These are phyloP conservation scores for Clarkia xantiana DNA, from an alignment of 345 rosid species.

Conservation along the genomic window DNA sequence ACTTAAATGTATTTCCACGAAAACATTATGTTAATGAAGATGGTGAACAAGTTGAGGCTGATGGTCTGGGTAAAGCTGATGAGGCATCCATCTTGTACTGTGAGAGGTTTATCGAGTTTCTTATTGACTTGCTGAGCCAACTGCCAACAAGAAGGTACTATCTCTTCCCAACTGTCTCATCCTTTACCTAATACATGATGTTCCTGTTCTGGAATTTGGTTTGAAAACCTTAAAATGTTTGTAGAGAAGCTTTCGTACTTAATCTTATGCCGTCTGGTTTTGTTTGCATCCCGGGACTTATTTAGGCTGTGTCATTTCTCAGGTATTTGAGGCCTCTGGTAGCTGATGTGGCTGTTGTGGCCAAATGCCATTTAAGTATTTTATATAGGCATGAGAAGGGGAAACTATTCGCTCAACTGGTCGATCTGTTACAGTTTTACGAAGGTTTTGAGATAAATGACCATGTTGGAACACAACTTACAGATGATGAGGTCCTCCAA, in stretches of 20 bases:
- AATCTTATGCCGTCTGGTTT: too few species aligned
- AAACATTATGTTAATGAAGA: slow-evolving; percentile 14
- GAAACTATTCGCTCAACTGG: slow-evolving; percentile 85
- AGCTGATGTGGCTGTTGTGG: slow-evolving; percentile 87
- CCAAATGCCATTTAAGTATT: slow-evolving; percentile 85
- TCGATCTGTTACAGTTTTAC: slow-evolving; percentile 87
- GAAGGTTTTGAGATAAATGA: slow-evolving; percentile 98
- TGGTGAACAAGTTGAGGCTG: slow-evolving; percentile 23
- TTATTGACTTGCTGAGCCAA: slow-evolving; percentile 90
- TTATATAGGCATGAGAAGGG: slow-evolving; percentile 81
- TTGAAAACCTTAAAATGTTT: background rate
- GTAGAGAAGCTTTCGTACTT: too few species aligned
- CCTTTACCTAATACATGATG: background rate
- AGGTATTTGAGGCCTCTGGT: slow-evolving; percentile 96
- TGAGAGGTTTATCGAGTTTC: slow-evolving; percentile 96
- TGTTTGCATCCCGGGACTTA: too few species aligned
- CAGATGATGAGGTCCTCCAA: slow-evolving; percentile 87
- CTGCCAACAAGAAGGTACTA: slow-evolving; percentile 92
- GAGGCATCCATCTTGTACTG: slow-evolving; percentile 78
- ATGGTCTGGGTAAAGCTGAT: slow-evolving; percentile 29
- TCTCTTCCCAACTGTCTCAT: background rate
- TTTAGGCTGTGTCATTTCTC: slow-evolving; percentile 6
- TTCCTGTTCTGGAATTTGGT: background rate
- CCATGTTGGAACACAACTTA: slow-evolving; percentile 83
- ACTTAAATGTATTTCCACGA: slow-evolving; percentile 42